phyloP scores from a whole-genome alignment of 2,329 filamentous ascomycete genomes.

The Colletotrichum falcatum region DNA sequence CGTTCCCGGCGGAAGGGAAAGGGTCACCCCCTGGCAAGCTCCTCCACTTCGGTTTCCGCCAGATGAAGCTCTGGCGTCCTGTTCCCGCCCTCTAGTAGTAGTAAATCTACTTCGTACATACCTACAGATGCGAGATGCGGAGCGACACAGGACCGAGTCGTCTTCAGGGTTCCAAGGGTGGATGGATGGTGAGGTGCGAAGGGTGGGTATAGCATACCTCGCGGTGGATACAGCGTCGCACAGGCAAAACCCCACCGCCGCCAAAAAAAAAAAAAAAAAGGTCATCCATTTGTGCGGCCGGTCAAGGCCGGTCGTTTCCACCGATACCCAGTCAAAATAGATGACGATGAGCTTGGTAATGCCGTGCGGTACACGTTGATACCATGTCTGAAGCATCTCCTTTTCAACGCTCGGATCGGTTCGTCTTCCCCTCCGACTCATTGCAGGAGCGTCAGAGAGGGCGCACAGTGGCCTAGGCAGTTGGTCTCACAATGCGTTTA shows the following conservation, averaged over 20 bases:
- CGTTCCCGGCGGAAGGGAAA: conserved; percentile 17
- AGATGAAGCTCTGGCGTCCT: conserved; percentile 6
- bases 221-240: conserved; percentile 6
- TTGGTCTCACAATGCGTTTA: not conserved
- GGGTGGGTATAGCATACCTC: conserved; percentile 14
- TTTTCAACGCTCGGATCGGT: not conserved
- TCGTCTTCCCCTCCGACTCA: not conserved
- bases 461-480: too few species aligned
- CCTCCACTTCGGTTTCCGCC: conserved; percentile 21
- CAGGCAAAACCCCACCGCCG: conserved; percentile 5
- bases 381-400: conserved; percentile 17
- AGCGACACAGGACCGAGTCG: too few species aligned
- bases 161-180: conserved; percentile 13
- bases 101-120: too few species aligned
- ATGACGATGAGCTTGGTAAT: conserved; percentile 32
- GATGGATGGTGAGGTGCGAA: conserved; percentile 6
- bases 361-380: conserved; percentile 4
- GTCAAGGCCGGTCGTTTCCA: conserved; percentile 5
- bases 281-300: conserved; percentile 19
- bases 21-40: conserved; percentile 8
- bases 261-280: conserved; percentile 8
- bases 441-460: conserved; percentile 4
- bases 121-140: not conserved
- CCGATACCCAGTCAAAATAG: conserved; percentile 15
- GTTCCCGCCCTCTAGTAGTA: conserved; percentile 23